Evolutionary conservation across 148 eudicot genomes (phyloP), one percentile per base, ranked within the genome.

Genomic region (Pharnaceum exiguum): DNA sequence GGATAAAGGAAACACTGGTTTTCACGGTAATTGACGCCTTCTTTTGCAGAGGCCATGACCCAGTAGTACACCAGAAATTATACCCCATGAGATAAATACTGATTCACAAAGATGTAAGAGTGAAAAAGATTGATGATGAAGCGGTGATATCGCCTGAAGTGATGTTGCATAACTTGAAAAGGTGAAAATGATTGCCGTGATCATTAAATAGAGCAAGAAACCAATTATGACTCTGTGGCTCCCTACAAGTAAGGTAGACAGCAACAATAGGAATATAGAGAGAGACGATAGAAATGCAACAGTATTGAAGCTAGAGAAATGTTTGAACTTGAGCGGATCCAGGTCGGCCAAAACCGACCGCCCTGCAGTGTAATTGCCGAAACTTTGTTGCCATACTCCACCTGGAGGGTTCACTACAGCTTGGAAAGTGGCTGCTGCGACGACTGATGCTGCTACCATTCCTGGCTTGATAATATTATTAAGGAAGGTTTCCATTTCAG

Each of bases 371-470:
- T 56, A 45, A 5, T 7, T 29, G 2, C 0, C 21, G 3, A 21
- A 2, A 4, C 12, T 35, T 17, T 55, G 45, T 55, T 55, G 45
- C 44, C 44, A 55, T 16, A 52, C 39, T 0, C 57, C 57, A 6
- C 57, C 57, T 0, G 57, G 57, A 29, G 57, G 57, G 57, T 37
- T 55, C 2, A 37, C 44, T 30, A n/a, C 45, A 13, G 24, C 43
- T 37, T 55, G 59, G 30, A 55, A 37, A 10, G 49, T 7, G 4
- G 22, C 49, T 4, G 49, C 49, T 45, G 49, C 49, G 26, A 45
- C 21, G 3, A 33, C 45, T 17, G 59, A 55, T 19, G 59, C 45
- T 24, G 40, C 26, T 1, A 55, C 27, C 45, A 55, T 55, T 19
- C 33, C 1, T 37, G 44, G 22, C 11, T 21, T 27, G 24, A 44